Evolutionary conservation across 352 stramenopile species (phyloP), one percentile per base, ranked within the genome.

Genomic region (Phytophthora sp.): DNA sequence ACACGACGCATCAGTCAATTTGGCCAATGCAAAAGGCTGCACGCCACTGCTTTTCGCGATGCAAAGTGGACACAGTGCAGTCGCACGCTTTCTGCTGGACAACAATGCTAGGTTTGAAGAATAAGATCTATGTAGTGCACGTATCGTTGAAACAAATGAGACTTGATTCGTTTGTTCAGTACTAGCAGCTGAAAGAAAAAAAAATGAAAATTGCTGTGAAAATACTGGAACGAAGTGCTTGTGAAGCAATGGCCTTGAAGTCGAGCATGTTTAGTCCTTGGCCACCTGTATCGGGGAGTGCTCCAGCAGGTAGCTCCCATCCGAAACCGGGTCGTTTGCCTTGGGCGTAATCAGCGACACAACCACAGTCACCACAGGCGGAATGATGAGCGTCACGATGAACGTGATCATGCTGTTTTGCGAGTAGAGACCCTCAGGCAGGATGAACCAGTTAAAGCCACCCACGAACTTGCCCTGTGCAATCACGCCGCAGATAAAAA

Each of bases 391-490:
- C 15, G 79, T 77, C 23, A 88, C 56, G 54, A 94, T 82, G 72
- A 94, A 94, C 8, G 84, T 91, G 58, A 92, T 74, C 82, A 94
- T 92, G 49, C 79, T 91, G 74, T 80, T 86, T 42, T 66, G 66
- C 52, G 79, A 87, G 69, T 92, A 94, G 18, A 92, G 76, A 15
- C 82, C 82, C 42, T 94, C 84, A 0, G 82, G 82, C 37, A 94
- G 55, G 13, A 74, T 74, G 42, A 94, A 94, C 82, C 80, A 90
- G 57, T 89, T 77, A 51, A 94, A 91, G 24, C 79, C 84, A 18
- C 79, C 84, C n/a, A 91, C 61, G 52, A 92, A 91, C 41, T 79
- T 79, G 24, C 79, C 79, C 31, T 86, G 71, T 42, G 76, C 68
- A 39, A 80, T 76, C 15, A 78, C 72, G 17, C 84, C 84, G 31